Conservation (phyloP, 164 flowering plant genomes). For the Vitis amurensis region DNA sequence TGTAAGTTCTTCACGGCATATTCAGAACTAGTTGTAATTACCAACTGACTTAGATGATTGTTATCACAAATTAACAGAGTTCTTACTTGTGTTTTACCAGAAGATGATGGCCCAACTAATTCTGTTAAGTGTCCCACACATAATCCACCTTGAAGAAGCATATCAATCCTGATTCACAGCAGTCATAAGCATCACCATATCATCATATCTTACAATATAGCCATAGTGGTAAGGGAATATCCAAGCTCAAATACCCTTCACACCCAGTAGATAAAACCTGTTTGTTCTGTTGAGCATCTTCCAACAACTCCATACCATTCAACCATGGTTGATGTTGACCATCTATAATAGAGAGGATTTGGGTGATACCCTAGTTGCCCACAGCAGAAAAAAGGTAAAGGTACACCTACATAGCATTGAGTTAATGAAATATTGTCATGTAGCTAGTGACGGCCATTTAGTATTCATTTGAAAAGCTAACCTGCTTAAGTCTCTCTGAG, state of each 20-base stretch:
- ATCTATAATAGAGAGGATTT: conserved; percentile 56
- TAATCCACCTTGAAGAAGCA: conserved; percentile 60
- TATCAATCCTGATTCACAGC: conserved; percentile 50
- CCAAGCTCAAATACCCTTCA: conserved; percentile 49
- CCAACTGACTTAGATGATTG: not conserved
- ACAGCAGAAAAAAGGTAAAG: not conserved
- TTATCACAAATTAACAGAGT: not conserved
- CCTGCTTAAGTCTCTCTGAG: conserved; percentile 63
- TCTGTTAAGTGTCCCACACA: conserved; percentile 68
- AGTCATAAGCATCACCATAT: not conserved
- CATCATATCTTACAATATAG: not conserved
- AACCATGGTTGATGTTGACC: conserved; percentile 55
- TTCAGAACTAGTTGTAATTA: not conserved
- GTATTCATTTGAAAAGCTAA: conserved; percentile 4
- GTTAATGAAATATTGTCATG: not conserved
- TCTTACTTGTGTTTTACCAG: conserved; percentile 88
- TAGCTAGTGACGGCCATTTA: not conserved
- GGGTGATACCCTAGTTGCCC: conserved; percentile 57
- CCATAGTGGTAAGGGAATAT: not conserved
- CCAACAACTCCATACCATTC: conserved; percentile 69
- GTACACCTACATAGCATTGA: not conserved
- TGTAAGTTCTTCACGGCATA: not conserved
- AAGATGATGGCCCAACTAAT: conserved; percentile 82
- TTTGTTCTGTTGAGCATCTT: conserved; percentile 51
- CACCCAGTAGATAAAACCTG: conserved; percentile 55